A percentile compares a stretch with the other conserved stretches of the same genome.
These are phyloP conservation scores for Tuber melanosporum DNA, from an alignment of 495 filamentous ascomycete genomes.

Conservation along the genomic window DNA sequence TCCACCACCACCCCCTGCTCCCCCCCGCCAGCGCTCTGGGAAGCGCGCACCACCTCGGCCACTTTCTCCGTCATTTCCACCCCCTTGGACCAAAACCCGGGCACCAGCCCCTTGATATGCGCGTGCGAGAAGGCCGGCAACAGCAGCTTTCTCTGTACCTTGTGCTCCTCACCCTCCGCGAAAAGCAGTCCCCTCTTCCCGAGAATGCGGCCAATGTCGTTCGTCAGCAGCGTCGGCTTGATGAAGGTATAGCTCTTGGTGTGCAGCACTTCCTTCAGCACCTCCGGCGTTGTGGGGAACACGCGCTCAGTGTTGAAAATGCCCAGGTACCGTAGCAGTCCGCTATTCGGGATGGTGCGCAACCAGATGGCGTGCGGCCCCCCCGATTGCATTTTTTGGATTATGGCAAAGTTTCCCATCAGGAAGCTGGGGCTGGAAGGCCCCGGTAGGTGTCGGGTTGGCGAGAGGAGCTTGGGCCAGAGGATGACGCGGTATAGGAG, in stretches of 20 bases:
- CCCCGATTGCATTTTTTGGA: constrained; percentile 15
- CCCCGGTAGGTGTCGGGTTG: constrained; percentile 58
- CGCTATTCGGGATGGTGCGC: constrained; percentile 71
- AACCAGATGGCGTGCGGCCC: constrained; percentile 46
- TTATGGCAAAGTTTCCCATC: constrained; percentile 24
- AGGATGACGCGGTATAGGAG: constrained; percentile 52
- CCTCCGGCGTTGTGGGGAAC: constrained; percentile 59
- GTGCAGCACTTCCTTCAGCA: constrained; percentile 55
- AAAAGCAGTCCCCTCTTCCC: constrained; percentile 61
- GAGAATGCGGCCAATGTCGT: constrained; percentile 56
- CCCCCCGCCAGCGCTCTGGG: constrained; percentile 49
- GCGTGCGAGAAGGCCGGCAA: constrained; percentile 80
- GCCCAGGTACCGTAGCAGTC: constrained; percentile 69
- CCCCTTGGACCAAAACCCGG: constrained; percentile 51
- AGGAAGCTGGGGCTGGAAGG: constrained; percentile 44
- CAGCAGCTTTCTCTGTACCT: constrained; percentile 69
- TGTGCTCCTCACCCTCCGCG: constrained; percentile 47
- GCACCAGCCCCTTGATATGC: constrained; percentile 80
- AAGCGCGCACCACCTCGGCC: not conserved
- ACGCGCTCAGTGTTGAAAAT: constrained; percentile 67
- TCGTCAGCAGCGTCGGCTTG: constrained; percentile 58
- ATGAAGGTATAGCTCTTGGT: constrained; percentile 72
- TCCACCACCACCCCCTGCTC: constrained; percentile 25
- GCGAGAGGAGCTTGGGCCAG: constrained; percentile 69
- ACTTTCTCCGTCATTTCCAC: constrained; percentile 48